Evolutionary conservation across 129 eudicot genomes (phyloP), one percentile per base, ranked within the genome.

Genomic region (Ambrosia trifida): DNA sequence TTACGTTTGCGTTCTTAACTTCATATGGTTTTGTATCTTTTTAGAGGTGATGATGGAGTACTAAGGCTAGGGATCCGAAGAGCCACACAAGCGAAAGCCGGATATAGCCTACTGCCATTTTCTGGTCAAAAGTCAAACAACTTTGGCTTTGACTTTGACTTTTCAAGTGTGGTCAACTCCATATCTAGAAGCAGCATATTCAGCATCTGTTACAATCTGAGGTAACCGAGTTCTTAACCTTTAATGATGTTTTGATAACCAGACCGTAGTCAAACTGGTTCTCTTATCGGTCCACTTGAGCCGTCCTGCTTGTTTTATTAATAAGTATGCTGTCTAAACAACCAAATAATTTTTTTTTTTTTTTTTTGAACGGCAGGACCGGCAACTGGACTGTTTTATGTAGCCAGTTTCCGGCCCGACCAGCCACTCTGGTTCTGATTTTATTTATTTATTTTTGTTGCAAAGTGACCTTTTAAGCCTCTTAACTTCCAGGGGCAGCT

Each of bases 31-130:
- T 68, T 0, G 0, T 62, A 20, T 50, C 4, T 53, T 68, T 11
- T 13, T 75, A 95, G 99, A 85, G 96, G 89, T 19, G 96, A 86
- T 59, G 97, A 95, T 83, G 99, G 96, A 64, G 99, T 84, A 70
- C 84, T 95, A 47, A 84, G 97, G 72, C 78, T 95, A 56, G 99
- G 99, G 16, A 76, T 95, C 76, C 84, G 99, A 78, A 84, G 99
- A 84, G 94, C 91, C 8, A 56, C 79, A 18, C 94, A 82, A 81
- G 82, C 78, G n/a, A 90, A 81, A 61, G 16, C 44, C 28, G 54
- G 75, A 38, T 68, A 82, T 24, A 61, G 64, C 41, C 59, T 79
- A 78, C 86, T 82, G 19, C 56, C 84, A 35, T 50, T 73, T 11
- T 69, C 61, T 66, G 62, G 82, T 74, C 84, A 81, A 73, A 86